Conservation (phyloP, 257 asterid species). For the Solanum bukasovii region DNA sequence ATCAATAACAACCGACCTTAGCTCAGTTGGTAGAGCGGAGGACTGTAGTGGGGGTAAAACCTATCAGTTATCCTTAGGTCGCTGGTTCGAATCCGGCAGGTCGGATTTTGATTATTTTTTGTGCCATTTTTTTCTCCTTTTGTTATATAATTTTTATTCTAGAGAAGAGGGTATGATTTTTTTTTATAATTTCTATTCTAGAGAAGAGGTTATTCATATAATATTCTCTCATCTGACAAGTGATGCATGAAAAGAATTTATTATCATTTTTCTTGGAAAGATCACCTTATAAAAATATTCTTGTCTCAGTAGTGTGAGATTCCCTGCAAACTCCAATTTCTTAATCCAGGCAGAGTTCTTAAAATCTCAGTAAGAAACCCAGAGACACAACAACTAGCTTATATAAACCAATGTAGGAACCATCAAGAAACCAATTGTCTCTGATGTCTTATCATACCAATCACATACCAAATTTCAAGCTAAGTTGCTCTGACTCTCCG, state of each 20-base stretch:
- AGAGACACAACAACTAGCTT: neutral
- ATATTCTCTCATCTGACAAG: neutral
- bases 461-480: neutral
- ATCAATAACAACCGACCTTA: neutral
- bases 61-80: slow-evolving; percentile 2
- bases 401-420: neutral
- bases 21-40: slow-evolving; percentile 2
- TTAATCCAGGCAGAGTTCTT: neutral
- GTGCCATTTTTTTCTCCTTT: neutral
- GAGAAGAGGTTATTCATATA: neutral
- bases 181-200: neutral
- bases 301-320: neutral
- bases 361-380: neutral
- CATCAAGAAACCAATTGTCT: neutral
- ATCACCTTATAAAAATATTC: neutral
- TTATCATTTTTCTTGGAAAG: neutral
- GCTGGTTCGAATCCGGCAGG: slow-evolving; percentile 1
- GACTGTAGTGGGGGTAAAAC: neutral
- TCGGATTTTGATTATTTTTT: neutral
- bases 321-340: neutral
- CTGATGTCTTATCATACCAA: neutral
- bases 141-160: neutral
- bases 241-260: neutral
- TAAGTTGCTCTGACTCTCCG: neutral
- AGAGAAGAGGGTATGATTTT: neutral